Conservation (phyloP, 768 basidiomycete genomes). For the Lactarius akahatsu region DNA sequence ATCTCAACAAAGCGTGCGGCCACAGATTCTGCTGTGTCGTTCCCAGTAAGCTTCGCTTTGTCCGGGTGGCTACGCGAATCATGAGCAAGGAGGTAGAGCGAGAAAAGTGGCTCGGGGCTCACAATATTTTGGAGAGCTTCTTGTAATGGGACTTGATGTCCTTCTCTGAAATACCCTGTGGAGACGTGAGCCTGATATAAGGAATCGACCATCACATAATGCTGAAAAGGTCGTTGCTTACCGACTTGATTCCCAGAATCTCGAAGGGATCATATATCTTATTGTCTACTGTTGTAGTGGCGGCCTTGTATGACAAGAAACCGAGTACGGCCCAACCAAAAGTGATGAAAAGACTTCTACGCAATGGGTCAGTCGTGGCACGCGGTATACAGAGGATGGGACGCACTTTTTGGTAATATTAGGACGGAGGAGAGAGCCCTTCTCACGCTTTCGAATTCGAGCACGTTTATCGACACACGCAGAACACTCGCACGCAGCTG, state of each 20-base stretch:
- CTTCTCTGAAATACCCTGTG: conserved; percentile 70
- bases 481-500: conserved; percentile 26
- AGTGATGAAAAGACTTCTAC: conserved; percentile 58
- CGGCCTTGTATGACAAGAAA: conserved; percentile 64
- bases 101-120: conserved; percentile 30
- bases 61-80: conserved; percentile 78
- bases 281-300: conserved; percentile 55
- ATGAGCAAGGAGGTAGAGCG: not conserved
- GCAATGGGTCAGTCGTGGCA: not conserved
- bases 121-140: conserved; percentile 87
- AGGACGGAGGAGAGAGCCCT: conserved; percentile 27
- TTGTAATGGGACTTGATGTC: conserved; percentile 97
- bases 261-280: conserved; percentile 92
- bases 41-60: conserved; percentile 81
- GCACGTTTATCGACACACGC: conserved; percentile 35
- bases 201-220: too few relatives aligned
- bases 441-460: conserved; percentile 32
- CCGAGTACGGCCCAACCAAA: conserved; percentile 75
- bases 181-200: not conserved
- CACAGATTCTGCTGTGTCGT: conserved; percentile 84
- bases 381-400: conserved; percentile 8
- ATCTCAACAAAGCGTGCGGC: conserved; percentile 86
- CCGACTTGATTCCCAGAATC: conserved; percentile 76
- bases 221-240: conserved; percentile 40
- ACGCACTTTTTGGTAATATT: conserved; percentile 19